These are phyloP conservation scores for Cryptococcus maquisensis DNA, from an alignment of 1,284 basidiomycete genomes.

Conservation along the genomic window DNA sequence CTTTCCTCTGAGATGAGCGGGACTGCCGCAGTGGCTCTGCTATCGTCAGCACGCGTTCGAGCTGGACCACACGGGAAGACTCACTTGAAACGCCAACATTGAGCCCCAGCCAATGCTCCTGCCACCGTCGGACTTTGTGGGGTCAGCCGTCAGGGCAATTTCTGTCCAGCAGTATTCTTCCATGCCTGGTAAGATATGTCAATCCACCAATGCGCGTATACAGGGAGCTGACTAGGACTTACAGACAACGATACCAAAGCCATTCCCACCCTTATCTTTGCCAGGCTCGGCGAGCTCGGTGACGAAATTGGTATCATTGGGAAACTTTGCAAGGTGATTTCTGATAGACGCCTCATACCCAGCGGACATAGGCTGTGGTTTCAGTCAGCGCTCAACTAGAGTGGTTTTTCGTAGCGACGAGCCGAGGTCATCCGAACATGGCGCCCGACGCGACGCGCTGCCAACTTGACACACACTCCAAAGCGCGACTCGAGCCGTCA, in stretches of 20 bases:
- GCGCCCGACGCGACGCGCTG: no score
- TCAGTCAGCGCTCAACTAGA: no score
- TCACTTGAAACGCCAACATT: constrained; percentile 29
- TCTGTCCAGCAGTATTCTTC: constrained; percentile 43
- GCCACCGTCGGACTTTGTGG: constrained; percentile 24
- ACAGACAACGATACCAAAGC: constrained; percentile 41
- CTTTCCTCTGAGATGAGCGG: constrained; percentile 18
- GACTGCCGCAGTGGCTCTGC: constrained; percentile 17
- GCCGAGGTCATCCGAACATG: no score
- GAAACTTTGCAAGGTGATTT: constrained; percentile 19
- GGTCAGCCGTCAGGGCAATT: constrained; percentile 32
- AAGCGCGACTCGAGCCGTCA: no score
- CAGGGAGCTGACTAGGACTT: constrained; percentile 5
- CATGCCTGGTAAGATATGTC: constrained; percentile 26
- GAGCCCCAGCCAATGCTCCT: constrained; percentile 32
- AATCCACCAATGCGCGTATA: not conserved
- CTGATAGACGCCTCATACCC: no score
- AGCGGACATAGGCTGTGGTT: no score
- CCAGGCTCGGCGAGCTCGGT: constrained; percentile 27
- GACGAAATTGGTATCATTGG: constrained; percentile 37
- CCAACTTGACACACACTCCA: no score
- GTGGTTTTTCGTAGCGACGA: no score
- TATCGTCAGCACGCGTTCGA: not conserved
- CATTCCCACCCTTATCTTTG: constrained; percentile 27
- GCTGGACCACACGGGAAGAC: constrained; percentile 1